Conservation (phyloP, 345 rosid species). For the Euclidium syriacum region DNA sequence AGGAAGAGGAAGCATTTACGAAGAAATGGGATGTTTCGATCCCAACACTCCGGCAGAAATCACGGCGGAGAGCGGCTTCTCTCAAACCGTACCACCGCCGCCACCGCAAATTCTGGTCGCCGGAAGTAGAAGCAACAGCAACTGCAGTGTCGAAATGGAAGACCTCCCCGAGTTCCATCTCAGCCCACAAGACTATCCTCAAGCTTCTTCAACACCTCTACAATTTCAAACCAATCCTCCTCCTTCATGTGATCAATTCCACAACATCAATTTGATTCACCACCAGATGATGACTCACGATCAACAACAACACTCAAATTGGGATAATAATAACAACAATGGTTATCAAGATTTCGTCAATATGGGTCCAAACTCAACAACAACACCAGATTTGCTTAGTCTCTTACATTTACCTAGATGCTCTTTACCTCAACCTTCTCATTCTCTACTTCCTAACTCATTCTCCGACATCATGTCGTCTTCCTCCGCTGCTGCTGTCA, state of each 20-base stretch:
- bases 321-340: too few species aligned
- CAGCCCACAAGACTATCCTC: slow-evolving; percentile 27
- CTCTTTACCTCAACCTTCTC: slow-evolving; percentile 30
- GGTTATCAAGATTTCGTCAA: slow-evolving; percentile 23
- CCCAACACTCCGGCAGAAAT: slow-evolving; percentile 36
- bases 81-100: slow-evolving; percentile 20
- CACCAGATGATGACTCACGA: slow-evolving; percentile 23
- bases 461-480: slow-evolving; percentile 33
- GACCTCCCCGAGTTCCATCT: slow-evolving; percentile 37
- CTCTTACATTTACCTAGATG: slow-evolving; percentile 53
- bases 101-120: slow-evolving; percentile 16
- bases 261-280: slow-evolving; percentile 29
- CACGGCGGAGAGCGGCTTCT: slow-evolving; percentile 24
- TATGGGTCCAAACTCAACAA: slow-evolving; percentile 25
- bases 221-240: slow-evolving; percentile 27
- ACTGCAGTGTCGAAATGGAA: slow-evolving; percentile 31
- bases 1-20: slow-evolving; percentile 34
- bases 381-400: slow-evolving; percentile 61
- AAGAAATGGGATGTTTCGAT: slow-evolving; percentile 47
- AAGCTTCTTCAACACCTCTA: slow-evolving; percentile 22
- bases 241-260: slow-evolving; percentile 23
- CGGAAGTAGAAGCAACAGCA: slow-evolving; percentile 34
- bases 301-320: slow-evolving; percentile 28
- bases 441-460: slow-evolving; percentile 26
- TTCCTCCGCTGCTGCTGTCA: slow-evolving; percentile 38